Base-by-base conservation (phyloP, 2,329 filamentous ascomycete genomes). In the Penicillium sp. region DNA sequence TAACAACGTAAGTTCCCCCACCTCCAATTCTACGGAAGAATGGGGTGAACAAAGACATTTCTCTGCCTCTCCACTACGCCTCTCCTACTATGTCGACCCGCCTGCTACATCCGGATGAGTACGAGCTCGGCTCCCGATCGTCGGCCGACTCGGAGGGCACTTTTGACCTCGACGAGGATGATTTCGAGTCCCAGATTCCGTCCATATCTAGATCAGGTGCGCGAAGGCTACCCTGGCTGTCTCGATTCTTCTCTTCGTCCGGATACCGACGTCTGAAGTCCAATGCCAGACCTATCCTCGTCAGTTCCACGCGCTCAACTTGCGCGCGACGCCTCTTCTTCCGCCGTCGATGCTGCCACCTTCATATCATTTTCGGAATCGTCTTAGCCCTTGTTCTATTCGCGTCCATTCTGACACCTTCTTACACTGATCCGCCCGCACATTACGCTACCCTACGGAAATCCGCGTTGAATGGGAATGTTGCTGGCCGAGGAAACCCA, bases 401-500 rank as follows among this genome's bases (percentile, higher is more conserved):
- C 45, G 79, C 78, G 1, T 79, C 78, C 48, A 72, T 83, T 22
- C 80, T 86, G 67, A 78, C 81, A 51, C 85, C 85, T 7, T 86
- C 84, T 4, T 87, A 87, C 70, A 85, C 84, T 2, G 74, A 78
- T 59, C 79, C 78, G 16, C 85, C 85, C 6, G 65, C 77, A 8
- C 84, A 85, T 69, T 87, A 87, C 67, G 60, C 75, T 43, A 73
- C 68, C 4, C 72, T 81, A 16, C 73, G 71, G 55, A 61, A 71
- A 33, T 65, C 68, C 8, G 70, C 74, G 4, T 57, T 69, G 26
- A 67, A 68, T 30, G 78, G 25, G 57, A 65, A 6, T 63, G 37
- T 30, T 16, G n/a, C 73, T 5, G 80, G 80, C 4, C 71, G 82
- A 51, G 84, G 79, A 7, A 87, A 87, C 64, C 69, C 79, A 1